Evolutionary conservation across 2,329 filamentous ascomycete species (phyloP).

Genomic region (Leptographium radiaticola): DNA sequence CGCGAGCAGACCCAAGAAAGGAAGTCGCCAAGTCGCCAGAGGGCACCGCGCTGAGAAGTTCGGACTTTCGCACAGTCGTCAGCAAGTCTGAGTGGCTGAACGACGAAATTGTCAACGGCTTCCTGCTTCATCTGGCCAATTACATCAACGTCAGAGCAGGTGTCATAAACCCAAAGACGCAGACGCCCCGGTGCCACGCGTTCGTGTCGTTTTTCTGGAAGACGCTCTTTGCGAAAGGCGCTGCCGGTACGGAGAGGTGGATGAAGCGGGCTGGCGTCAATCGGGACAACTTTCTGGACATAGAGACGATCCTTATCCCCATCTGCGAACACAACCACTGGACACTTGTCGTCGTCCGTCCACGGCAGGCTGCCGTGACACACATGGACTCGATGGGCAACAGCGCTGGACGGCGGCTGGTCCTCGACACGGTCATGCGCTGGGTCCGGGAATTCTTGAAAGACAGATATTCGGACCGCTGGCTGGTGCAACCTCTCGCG

Average conservation of each 20-base stretch:
- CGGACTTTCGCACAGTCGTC: slow-evolving; percentile 53
- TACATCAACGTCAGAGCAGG: slow-evolving; percentile 45
- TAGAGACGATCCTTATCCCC: slow-evolving; percentile 57
- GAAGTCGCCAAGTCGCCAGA: slow-evolving; percentile 33
- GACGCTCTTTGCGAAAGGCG: slow-evolving; percentile 34
- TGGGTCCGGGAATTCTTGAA: slow-evolving; percentile 48
- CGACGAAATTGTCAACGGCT: slow-evolving; percentile 61
- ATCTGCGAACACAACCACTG: slow-evolving; percentile 55
- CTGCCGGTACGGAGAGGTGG: slow-evolving; percentile 36
- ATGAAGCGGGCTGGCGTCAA: slow-evolving; percentile 43
- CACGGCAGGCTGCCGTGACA: slow-evolving; percentile 44
- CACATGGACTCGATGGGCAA: slow-evolving; percentile 55
- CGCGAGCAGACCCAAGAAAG: slow-evolving; percentile 20
- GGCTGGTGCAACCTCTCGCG: slow-evolving; percentile 37
- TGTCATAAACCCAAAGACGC: slow-evolving; percentile 27
- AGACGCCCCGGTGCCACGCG: slow-evolving; percentile 46
- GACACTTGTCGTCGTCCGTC: slow-evolving; percentile 57
- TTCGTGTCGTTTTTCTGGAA: slow-evolving; percentile 56
- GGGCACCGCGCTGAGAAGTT: slow-evolving; percentile 34
- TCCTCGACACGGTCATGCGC: slow-evolving; percentile 28
- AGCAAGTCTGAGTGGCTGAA: slow-evolving; percentile 54
- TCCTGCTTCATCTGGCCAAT: slow-evolving; percentile 46
- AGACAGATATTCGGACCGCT: slow-evolving; percentile 37
- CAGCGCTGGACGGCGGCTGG: slow-evolving; percentile 22
- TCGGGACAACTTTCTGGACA: slow-evolving; percentile 47